phyloP scores from a whole-genome alignment of 306 rosid species.

The Lathyrus sativus region DNA sequence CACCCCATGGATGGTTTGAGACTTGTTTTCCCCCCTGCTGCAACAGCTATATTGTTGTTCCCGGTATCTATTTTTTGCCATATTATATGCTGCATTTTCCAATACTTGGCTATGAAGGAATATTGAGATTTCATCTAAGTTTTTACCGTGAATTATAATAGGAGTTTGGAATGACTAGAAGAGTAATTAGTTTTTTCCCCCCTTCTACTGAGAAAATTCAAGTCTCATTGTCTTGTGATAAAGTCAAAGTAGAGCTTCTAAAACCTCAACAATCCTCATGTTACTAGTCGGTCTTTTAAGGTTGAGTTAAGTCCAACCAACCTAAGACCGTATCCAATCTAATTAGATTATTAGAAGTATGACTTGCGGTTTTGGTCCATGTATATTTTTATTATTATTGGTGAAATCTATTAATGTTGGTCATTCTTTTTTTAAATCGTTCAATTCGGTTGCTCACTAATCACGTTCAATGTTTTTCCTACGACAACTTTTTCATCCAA shows the following conservation, averaged over 20 bases:
- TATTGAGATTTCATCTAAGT: conserved; percentile 1
- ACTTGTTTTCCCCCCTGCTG: conserved; percentile 95
- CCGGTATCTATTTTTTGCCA: conserved; percentile 61
- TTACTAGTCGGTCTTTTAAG: background rate
- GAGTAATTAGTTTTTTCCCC: background rate
- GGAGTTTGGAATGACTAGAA: background rate
- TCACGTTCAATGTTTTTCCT: conserved; percentile 1
- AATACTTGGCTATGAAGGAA: conserved; percentile 16
- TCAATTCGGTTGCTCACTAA: conserved; percentile 4
- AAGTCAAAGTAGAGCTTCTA: conserved; percentile 5
- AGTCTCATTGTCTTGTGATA: background rate
- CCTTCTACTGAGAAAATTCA: background rate
- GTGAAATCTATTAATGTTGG: background rate
- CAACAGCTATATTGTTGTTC: conserved; percentile 67
- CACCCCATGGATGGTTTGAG: conserved; percentile 98
- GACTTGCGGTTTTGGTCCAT: conserved; percentile 1
- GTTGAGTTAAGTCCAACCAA: background rate
- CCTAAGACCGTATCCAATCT: background rate
- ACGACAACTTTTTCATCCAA: conserved; percentile 17
- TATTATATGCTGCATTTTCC: conserved; percentile 8
- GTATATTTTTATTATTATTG: background rate
- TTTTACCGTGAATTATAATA: conserved; percentile 16
- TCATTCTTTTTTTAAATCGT: conserved; percentile 8
- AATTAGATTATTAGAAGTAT: conserved; percentile 31
- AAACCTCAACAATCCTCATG: background rate